Evolutionary conservation across 1,284 basidiomycete genomes (phyloP).

Genomic region (Vanrija sp.): DNA sequence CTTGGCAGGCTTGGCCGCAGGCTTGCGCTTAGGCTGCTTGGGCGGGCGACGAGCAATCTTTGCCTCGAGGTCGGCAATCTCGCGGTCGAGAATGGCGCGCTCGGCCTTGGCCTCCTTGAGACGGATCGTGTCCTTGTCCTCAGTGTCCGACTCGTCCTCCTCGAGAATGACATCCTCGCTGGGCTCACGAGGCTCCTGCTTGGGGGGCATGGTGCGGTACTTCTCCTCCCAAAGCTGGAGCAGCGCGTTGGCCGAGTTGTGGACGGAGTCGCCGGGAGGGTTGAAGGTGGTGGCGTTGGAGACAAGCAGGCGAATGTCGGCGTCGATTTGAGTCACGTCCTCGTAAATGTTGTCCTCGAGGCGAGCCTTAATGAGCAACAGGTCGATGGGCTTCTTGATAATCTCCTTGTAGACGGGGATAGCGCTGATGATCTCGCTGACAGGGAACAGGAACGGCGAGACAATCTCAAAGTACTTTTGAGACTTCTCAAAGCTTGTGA

Average conservation of each 20-base stretch:
- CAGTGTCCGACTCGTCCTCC: conserved; percentile 49
- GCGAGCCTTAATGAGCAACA: conserved; percentile 81
- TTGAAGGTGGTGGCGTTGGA: conserved; percentile 92
- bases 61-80: conserved; percentile 34
- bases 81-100: conserved; percentile 16
- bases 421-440: conserved; percentile 63
- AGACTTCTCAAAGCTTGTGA: conserved; percentile 68
- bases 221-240: conserved; percentile 86
- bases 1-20: conserved; percentile 47
- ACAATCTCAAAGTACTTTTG: conserved; percentile 73
- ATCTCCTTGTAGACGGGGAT: conserved; percentile 82
- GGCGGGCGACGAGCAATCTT: conserved; percentile 23
- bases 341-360: conserved; percentile 72
- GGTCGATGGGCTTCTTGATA: conserved; percentile 92
- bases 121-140: conserved; percentile 41
- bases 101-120: conserved; percentile 18
- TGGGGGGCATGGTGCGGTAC: conserved; percentile 72
- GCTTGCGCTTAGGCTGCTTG: conserved; percentile 18
- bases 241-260: conserved; percentile 73
- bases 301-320: conserved; percentile 92
- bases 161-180: conserved; percentile 56
- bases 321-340: conserved; percentile 71
- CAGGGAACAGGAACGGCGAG: conserved; percentile 86
- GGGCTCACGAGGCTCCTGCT: conserved; percentile 42
- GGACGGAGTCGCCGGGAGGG: conserved; percentile 78